phyloP scores from a whole-genome alignment of 2,329 filamentous ascomycete genomes.

The Paecilomyces sp. region DNA sequence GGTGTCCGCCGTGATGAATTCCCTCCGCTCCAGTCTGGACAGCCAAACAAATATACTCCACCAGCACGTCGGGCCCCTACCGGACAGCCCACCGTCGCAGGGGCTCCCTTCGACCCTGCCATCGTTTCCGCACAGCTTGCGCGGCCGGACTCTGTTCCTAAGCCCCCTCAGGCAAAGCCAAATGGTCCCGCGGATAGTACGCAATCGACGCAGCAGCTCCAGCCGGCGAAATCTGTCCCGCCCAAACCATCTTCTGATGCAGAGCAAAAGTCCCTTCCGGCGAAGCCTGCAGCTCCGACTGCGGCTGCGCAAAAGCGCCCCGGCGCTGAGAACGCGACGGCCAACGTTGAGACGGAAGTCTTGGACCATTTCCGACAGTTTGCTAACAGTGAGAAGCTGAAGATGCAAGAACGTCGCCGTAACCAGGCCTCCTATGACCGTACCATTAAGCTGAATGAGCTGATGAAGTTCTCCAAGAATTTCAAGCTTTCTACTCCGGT shows the following conservation, averaged over 20 bases:
- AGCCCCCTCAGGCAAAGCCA: conserved; percentile 21
- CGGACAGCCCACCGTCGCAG: conserved; percentile 63
- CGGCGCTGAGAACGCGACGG: conserved; percentile 44
- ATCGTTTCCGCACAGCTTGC: conserved; percentile 82
- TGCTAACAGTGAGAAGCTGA: conserved; percentile 54
- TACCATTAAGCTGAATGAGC: conserved; percentile 83
- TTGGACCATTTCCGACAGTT: conserved; percentile 60
- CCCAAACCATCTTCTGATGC: conserved; percentile 16
- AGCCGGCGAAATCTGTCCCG: conserved; percentile 11
- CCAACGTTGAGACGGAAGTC: conserved; percentile 55
- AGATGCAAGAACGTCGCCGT: conserved; percentile 51
- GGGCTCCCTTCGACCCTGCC: conserved; percentile 75
- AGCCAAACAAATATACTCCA: conserved; percentile 74
- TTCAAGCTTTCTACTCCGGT: conserved; percentile 95
- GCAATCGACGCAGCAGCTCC: conserved; percentile 12
- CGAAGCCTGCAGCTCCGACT: conserved; percentile 34
- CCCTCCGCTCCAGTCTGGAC: conserved; percentile 56
- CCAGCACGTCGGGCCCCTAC: conserved; percentile 78
- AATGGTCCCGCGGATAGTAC: conserved; percentile 11
- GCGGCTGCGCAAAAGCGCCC: conserved; percentile 37
- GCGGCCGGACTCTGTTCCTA: conserved; percentile 35
- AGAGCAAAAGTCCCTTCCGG: conserved; percentile 17
- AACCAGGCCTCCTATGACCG: conserved; percentile 63
- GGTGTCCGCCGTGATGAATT: conserved; percentile 73
- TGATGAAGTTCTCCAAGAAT: conserved; percentile 88